Evolutionary conservation across 2,329 filamentous ascomycete species (phyloP).

Genomic region (Diaporthe vaccinii): DNA sequence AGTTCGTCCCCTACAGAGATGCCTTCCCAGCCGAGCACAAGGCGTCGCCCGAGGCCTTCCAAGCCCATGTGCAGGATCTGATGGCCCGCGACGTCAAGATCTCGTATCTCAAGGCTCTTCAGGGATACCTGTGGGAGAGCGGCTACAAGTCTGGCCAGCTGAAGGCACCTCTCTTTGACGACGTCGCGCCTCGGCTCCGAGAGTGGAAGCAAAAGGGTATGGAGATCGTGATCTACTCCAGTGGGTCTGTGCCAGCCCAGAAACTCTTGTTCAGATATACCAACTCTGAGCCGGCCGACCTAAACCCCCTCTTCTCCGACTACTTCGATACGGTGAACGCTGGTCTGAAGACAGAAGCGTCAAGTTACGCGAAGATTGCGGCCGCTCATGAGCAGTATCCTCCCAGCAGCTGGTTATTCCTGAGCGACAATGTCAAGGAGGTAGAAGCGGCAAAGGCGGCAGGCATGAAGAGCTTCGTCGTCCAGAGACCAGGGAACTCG

Average conservation of each 20-base stretch:
- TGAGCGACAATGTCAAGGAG: conserved; percentile 84
- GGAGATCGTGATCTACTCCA: conserved; percentile 83
- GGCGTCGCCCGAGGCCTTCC: conserved; percentile 69
- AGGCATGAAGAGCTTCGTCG: conserved; percentile 74
- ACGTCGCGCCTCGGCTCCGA: conserved; percentile 75
- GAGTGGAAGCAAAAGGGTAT: conserved; percentile 69
- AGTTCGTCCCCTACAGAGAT: conserved; percentile 76
- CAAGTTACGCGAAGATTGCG: conserved; percentile 78
- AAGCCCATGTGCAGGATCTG: conserved; percentile 78
- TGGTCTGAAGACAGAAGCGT: conserved; percentile 76
- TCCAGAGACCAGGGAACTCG: conserved; percentile 79
- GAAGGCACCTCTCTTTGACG: conserved; percentile 79
- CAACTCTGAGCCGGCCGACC: conserved; percentile 68
- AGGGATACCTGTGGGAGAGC: conserved; percentile 82
- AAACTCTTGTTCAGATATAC: conserved; percentile 83
- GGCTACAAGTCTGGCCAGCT: conserved; percentile 80
- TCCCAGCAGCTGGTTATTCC: conserved; percentile 75
- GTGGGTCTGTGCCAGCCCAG: conserved; percentile 84
- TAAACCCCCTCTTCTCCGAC: conserved; percentile 70
- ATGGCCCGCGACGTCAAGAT: conserved; percentile 81
- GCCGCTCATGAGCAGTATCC: conserved; percentile 60
- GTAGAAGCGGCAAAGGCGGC: conserved; percentile 72
- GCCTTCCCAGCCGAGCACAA: conserved; percentile 78
- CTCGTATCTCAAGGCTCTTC: conserved; percentile 82
- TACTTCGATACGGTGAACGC: conserved; percentile 89